Conservation (phyloP, 768 basidiomycete species). For the Boletus huronensis region DNA sequence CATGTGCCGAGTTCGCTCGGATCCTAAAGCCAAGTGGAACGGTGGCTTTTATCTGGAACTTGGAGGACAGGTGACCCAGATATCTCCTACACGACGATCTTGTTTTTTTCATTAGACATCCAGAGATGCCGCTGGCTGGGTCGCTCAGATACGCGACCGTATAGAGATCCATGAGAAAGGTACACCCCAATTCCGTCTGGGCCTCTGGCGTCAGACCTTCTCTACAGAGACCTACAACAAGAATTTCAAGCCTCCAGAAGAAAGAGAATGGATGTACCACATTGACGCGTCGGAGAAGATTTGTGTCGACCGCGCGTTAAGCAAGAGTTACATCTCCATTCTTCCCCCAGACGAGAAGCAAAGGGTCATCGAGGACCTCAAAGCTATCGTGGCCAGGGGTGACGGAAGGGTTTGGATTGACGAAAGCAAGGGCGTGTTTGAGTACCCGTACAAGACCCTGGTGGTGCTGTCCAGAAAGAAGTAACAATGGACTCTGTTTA, state of each 20-base stretch:
- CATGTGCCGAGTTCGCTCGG: constrained; percentile 72
- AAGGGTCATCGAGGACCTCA: constrained; percentile 48
- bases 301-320: constrained; percentile 63
- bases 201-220: constrained; percentile 71
- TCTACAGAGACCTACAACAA: constrained; percentile 55
- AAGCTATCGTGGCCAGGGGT: constrained; percentile 53
- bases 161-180: constrained; percentile 67
- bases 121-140: constrained; percentile 68
- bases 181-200: constrained; percentile 79
- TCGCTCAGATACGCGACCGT: constrained; percentile 63
- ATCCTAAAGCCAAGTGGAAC: constrained; percentile 75
- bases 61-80: constrained; percentile 65
- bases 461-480: constrained; percentile 52
- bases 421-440: constrained; percentile 65
- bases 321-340: constrained; percentile 83
- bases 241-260: constrained; percentile 57
- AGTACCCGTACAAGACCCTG: constrained; percentile 74
- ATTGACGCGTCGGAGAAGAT: constrained; percentile 52
- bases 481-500: constrained; percentile 11
- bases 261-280: constrained; percentile 51
- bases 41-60: constrained; percentile 83
- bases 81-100: not conserved
- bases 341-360: constrained; percentile 55
- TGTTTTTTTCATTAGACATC: not conserved
- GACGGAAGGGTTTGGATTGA: constrained; percentile 75